phyloP scores from a whole-genome alignment of 129 eudicot genomes.

The Heracleum sosnowskyi region DNA sequence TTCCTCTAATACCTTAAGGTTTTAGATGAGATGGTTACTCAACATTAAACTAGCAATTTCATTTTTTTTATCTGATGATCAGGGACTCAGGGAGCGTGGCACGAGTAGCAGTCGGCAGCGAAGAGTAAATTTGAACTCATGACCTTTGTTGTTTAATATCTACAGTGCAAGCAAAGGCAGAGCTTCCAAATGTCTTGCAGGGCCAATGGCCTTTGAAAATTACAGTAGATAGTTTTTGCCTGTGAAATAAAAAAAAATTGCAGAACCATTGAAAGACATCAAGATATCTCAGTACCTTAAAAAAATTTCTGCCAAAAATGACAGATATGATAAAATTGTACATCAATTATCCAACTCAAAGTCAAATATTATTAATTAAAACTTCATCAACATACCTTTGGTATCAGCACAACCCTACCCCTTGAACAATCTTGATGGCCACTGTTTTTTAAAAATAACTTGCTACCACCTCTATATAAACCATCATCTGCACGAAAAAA shows the following conservation, averaged over 20 bases:
- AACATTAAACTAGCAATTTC: no score
- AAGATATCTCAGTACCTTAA: not conserved
- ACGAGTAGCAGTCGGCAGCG: no score
- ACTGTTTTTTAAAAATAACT: not conserved
- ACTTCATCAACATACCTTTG: not conserved
- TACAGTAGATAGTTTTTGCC: not conserved
- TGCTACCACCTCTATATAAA: not conserved
- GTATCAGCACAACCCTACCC: slow-evolving; percentile 14
- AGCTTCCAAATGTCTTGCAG: not conserved
- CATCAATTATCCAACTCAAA: not conserved
- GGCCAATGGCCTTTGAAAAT: not conserved
- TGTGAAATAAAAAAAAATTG: not conserved
- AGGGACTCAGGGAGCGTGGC: no score
- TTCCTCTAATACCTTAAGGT: no score
- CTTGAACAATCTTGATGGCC: slow-evolving; percentile 39
- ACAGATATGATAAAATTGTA: not conserved
- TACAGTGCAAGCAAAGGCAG: no score
- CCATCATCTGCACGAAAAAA: not conserved
- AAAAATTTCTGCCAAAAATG: not conserved
- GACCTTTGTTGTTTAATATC: not conserved
- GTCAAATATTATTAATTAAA: slow-evolving; percentile 4
- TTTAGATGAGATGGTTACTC: no score
- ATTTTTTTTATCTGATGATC: no score
- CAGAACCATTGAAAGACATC: not conserved
- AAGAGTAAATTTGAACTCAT: no score